phyloP scores from a whole-genome alignment of 139 green algal species.

The Chlorella sp. region DNA sequence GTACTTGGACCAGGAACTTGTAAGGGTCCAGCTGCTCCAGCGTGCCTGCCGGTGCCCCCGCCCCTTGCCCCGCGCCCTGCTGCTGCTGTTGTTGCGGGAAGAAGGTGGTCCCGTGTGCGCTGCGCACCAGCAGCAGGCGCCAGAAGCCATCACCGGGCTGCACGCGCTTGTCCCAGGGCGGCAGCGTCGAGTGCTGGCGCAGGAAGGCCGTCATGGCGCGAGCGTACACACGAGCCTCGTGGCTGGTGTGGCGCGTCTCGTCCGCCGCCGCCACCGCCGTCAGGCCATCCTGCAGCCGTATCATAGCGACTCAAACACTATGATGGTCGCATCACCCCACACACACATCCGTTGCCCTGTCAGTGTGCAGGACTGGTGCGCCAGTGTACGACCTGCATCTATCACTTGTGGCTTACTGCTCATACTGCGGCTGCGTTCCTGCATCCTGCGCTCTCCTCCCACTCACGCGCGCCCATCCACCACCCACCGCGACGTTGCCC shows the following conservation, averaged over 20 bases:
- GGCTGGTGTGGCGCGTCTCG: constrained; percentile 27
- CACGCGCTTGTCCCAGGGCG: constrained; percentile 33
- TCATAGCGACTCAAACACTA: no score
- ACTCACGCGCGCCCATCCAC: no score
- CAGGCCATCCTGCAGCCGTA: constrained; percentile 34
- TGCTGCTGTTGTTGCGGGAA: no score
- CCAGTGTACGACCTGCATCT: no score
- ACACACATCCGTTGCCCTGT: no score
- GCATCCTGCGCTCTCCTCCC: no score
- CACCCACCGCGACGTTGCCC: constrained; percentile 21
- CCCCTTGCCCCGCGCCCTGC: constrained; percentile 4
- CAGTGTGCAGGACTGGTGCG: no score
- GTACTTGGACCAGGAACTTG: neutral
- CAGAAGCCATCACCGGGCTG: constrained; percentile 29
- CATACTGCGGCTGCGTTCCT: no score
- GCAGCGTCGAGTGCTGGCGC: constrained; percentile 15
- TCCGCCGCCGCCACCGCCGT: constrained; percentile 14
- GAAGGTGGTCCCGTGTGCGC: constrained; percentile 27
- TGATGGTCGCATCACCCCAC: no score
- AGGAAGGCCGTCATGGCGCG: constrained; percentile 19
- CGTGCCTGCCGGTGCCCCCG: neutral
- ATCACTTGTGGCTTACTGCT: no score
- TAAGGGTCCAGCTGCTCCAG: neutral
- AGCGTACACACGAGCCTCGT: constrained; percentile 17
- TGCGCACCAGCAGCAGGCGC: constrained; percentile 33